Percentiles rank a stretch among this genome's conserved stretches.
phyloP scores from a whole-genome alignment of 2,329 filamentous ascomycete genomes.

The Fusarium algeriense region DNA sequence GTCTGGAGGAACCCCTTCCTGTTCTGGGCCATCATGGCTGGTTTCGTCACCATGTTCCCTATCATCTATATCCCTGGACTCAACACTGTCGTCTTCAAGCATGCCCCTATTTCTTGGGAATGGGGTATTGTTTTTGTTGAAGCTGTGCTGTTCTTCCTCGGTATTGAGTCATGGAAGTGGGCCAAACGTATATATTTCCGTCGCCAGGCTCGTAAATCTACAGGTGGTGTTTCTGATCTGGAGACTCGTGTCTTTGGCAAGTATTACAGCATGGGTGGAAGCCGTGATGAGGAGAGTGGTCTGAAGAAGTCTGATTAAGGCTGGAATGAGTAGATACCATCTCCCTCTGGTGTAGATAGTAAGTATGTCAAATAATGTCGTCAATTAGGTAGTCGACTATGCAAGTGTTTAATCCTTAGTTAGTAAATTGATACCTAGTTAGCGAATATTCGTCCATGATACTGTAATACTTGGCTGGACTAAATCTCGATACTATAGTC shows the following conservation, averaged over 20 bases:
- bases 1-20: conserved; percentile 78
- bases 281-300: conserved; percentile 38
- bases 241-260: conserved; percentile 52
- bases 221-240: conserved; percentile 42
- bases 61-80: conserved; percentile 69
- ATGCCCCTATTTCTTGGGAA: conserved; percentile 69
- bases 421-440: background rate
- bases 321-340: background rate
- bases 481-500: fast-evolving
- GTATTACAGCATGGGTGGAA: conserved; percentile 46
- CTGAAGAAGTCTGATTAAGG: conserved; percentile 2
- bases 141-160: conserved; percentile 67
- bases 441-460: background rate
- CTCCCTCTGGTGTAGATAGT: background rate
- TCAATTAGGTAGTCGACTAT: background rate
- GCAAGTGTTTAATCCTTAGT: background rate
- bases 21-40: conserved; percentile 69
- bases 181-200: conserved; percentile 62
- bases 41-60: conserved; percentile 61
- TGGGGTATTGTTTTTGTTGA: conserved; percentile 70
- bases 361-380: background rate
- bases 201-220: conserved; percentile 46
- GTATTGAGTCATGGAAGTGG: conserved; percentile 70
- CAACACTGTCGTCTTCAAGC: conserved; percentile 69
- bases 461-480: background rate